Percentiles rank a stretch among this genome's conserved stretches.
Evolutionary conservation across 495 filamentous ascomycete genomes (phyloP).

Genomic region (Aspergillus biplanus): DNA sequence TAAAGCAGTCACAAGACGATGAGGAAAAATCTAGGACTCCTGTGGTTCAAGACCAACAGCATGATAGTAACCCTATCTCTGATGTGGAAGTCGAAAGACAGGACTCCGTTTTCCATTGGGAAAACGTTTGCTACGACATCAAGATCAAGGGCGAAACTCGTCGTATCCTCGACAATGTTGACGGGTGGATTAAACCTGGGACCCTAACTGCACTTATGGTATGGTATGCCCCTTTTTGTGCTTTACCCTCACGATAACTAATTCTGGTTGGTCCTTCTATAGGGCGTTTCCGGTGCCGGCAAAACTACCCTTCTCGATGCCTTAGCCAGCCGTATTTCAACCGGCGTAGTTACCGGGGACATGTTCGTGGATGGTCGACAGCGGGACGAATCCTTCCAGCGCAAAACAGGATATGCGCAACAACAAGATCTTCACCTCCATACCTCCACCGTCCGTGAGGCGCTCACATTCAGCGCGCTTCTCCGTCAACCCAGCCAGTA

Average conservation of each 20-base stretch:
- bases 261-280: not conserved
- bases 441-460: conserved; percentile 81
- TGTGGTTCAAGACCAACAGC: not conserved
- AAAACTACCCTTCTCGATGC: conserved; percentile 65
- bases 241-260: not conserved
- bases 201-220: conserved; percentile 66
- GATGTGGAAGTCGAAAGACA: conserved; percentile 35
- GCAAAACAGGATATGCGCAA: conserved; percentile 93
- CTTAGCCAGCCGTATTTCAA: conserved; percentile 52
- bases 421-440: conserved; percentile 90
- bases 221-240: not conserved
- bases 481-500: conserved; percentile 78
- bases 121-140: conserved; percentile 68
- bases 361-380: conserved; percentile 56
- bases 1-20: conserved; percentile 20
- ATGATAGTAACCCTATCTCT: not conserved
- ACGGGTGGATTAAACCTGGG: conserved; percentile 69
- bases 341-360: conserved; percentile 54
- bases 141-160: conserved; percentile 54
- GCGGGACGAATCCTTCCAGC: conserved; percentile 77
- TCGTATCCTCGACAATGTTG: conserved; percentile 59
- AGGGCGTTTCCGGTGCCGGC: conserved; percentile 56
- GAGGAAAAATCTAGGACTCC: conserved; percentile 13
- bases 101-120: conserved; percentile 69
- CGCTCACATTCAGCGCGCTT: conserved; percentile 79